Conservation (phyloP, 345 rosid species). For the Melaleuca quinquenervia region DNA sequence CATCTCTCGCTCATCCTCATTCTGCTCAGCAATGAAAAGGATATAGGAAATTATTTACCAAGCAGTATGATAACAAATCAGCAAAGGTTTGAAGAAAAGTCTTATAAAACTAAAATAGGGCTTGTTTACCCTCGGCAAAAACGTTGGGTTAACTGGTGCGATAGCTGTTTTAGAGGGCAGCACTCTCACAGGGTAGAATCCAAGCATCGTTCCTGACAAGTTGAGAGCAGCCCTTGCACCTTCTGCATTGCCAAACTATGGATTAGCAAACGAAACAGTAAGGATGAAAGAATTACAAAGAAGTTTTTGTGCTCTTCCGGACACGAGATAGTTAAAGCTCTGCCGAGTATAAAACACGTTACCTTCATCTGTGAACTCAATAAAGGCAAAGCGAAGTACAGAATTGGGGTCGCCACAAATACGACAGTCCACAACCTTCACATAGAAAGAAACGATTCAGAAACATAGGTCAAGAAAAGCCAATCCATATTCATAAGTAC, state of each 20-base stretch:
- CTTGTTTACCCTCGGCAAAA: constrained; percentile 76
- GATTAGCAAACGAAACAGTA: neutral
- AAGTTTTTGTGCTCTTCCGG: neutral
- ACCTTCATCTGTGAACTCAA: constrained; percentile 96
- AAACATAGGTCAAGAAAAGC: neutral
- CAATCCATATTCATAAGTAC: neutral
- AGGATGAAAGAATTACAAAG: neutral
- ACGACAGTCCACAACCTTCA: constrained; percentile 90
- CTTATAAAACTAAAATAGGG: neutral
- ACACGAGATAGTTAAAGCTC: neutral
- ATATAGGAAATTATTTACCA: neutral
- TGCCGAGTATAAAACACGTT: neutral
- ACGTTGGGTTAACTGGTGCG: constrained; percentile 91
- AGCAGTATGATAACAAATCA: neutral
- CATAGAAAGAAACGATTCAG: neutral
- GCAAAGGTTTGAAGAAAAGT: neutral
- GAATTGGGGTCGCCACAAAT: constrained; percentile 96
- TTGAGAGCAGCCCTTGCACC: constrained; percentile 68
- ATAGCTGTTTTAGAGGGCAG: constrained; percentile 94
- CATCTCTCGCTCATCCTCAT: constrained; percentile 93
- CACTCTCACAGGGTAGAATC: constrained; percentile 83
- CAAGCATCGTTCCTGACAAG: constrained; percentile 81
- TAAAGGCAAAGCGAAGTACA: constrained; percentile 85
- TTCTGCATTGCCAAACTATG: constrained; percentile 32
- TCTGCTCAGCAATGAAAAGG: constrained; percentile 19